Conservation (phyloP, 495 filamentous ascomycete species). For the Neurospora sublineolata region DNA sequence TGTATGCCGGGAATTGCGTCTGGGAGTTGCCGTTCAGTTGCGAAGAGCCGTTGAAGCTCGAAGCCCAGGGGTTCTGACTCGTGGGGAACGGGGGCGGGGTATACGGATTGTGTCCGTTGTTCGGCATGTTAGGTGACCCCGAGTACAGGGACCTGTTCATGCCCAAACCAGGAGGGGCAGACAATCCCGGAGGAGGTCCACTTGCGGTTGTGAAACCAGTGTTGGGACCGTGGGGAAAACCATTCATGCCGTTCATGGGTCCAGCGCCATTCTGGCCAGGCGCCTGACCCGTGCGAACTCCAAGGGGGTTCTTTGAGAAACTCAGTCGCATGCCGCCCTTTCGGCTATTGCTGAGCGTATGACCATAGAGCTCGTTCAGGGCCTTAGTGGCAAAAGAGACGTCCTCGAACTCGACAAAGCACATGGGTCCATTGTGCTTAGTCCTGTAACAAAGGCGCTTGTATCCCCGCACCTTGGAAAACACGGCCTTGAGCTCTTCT, state of each 20-base stretch:
- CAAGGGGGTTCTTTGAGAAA: conserved; percentile 95
- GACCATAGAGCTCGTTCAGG: conserved; percentile 83
- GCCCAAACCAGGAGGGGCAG: conserved; percentile 55
- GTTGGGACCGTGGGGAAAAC: conserved; percentile 18
- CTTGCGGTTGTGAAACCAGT: conserved; percentile 59
- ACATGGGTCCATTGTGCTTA: conserved; percentile 97
- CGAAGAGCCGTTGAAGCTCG: conserved; percentile 11
- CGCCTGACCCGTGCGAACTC: conserved; percentile 70
- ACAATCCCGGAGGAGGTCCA: conserved; percentile 63
- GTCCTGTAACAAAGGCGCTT: conserved; percentile 95
- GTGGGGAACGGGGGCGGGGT: conserved; percentile 10
- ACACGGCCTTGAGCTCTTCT: conserved; percentile 90
- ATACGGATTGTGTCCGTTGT: conserved; percentile 9
- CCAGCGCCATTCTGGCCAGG: conserved; percentile 17
- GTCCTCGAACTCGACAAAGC: conserved; percentile 97
- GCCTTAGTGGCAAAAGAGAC: conserved; percentile 88
- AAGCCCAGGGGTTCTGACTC: conserved; percentile 16
- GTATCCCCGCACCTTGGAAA: conserved; percentile 89
- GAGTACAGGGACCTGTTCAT: conserved; percentile 27
- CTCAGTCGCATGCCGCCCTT: conserved; percentile 96
- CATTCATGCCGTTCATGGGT: conserved; percentile 44
- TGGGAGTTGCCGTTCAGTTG: conserved; percentile 10
- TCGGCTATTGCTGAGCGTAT: conserved; percentile 78
- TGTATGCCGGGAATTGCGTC: conserved; percentile 15
- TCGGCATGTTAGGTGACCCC: conserved; percentile 9